Evolutionary conservation across 1,284 basidiomycete species (phyloP).

Genomic region (Trichosporon ovoides): DNA sequence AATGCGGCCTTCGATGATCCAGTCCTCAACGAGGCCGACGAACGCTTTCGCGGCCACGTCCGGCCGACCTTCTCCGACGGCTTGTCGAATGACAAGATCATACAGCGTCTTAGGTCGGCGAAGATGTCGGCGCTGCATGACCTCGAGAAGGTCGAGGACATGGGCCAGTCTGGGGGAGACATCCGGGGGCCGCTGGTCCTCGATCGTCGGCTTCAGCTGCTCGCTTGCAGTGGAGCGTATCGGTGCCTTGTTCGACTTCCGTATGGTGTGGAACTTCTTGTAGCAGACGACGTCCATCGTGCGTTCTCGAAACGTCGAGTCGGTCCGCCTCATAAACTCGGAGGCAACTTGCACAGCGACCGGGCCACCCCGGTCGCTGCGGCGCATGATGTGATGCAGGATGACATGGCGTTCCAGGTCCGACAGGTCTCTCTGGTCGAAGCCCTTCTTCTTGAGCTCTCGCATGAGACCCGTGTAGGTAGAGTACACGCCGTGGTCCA

Average conservation of each 20-base stretch:
- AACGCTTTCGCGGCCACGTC: conserved; percentile 45
- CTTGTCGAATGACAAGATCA: conserved; percentile 26
- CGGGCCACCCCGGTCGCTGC: neutral
- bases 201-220: conserved; percentile 17
- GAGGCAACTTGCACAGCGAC: neutral
- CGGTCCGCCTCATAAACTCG: conserved; percentile 8
- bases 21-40: conserved; percentile 48
- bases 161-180: neutral
- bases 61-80: conserved; percentile 26
- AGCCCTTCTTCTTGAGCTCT: neutral
- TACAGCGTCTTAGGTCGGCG: conserved; percentile 33
- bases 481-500: neutral
- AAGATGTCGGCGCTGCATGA: conserved; percentile 31
- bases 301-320: neutral
- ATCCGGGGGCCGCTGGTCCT: conserved; percentile 16
- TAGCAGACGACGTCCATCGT: conserved; percentile 5
- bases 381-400: conserved; percentile 31
- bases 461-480: neutral
- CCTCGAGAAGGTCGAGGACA: conserved; percentile 26
- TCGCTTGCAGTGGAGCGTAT: neutral
- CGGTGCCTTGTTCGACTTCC: neutral
- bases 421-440: conserved; percentile 15
- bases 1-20: conserved; percentile 47
- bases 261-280: neutral
- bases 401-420: conserved; percentile 27